Evolutionary conservation across 306 rosid species (phyloP), one percentile per base, ranked within the genome.

Genomic region (Vicia villosa): DNA sequence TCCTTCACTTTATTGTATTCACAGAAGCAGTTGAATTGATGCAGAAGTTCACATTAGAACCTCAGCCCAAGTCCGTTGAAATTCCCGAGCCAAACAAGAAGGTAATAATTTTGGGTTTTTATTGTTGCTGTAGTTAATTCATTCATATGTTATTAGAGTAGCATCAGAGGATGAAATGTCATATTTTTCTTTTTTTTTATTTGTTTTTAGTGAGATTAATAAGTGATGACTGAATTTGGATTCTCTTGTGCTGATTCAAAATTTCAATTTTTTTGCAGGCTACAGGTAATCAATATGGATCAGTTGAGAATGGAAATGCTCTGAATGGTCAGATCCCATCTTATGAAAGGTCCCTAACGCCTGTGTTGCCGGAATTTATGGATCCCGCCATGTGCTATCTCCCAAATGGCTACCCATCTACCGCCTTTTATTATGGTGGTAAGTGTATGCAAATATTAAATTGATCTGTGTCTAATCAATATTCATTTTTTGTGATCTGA

Each of bases 11-110:
- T 59, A 12, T 16, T 40, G 34, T 61, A 63, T 70, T 32, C 38
- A 76, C 77, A 94, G 97, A 91, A 83, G 81, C 99, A 51, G 74
- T 89, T 74, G 99, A 95, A 75, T 88, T 95, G 87, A 74, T 91
- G 1, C 97, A 94, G 87, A 95, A 89, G 83, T 71, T 94, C 80
- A 55, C 99, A 0, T 30, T 94, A 54, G 99, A 89, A 22, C 54
- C 97, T 62, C 87, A 95, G 74, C 52, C 96, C 5, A 95, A 91
- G 86, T 64, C 91, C n/a, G 22, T 89, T 82, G 99, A 95, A 62
- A 87, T 81, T 75, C 89, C 97, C 0, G 97, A 94, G 70, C 95
- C 92, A 0, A 79, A 82, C 8, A 95, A 91, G 87, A 89, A 88
- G 97, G 97, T 90, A 74, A 55, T 2, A 0, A 0, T 50, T 38